phyloP scores from a whole-genome alignment of 2,329 filamentous ascomycete species.

The Colletotrichum cereale region DNA sequence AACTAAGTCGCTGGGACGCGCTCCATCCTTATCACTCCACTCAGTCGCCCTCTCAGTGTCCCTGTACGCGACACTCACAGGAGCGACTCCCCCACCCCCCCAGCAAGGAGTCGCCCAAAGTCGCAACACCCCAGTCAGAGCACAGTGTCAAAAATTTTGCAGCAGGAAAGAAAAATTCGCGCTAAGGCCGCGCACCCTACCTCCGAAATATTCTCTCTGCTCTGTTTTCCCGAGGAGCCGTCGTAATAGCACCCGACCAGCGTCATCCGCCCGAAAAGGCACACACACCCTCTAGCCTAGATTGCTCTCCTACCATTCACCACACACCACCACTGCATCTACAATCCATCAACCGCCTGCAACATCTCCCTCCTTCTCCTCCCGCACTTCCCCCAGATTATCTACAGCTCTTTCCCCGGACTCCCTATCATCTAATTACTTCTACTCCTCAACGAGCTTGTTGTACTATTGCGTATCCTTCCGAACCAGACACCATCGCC shows the following conservation, averaged over 20 bases:
- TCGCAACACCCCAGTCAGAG: constrained; percentile 21
- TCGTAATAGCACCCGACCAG: constrained; percentile 34
- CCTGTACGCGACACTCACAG: constrained; percentile 36
- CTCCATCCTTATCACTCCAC: constrained; percentile 8
- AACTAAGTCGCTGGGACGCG: constrained; percentile 21
- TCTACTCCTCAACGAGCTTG: constrained; percentile 33
- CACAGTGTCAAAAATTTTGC: constrained; percentile 36
- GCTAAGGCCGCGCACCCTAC: constrained; percentile 36
- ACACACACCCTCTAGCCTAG: background rate
- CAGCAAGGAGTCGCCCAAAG: constrained; percentile 18
- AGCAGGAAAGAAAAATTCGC: constrained; percentile 33
- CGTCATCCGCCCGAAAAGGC: constrained; percentile 40
- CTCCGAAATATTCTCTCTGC: constrained; percentile 36
- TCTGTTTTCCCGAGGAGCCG: constrained; percentile 19
- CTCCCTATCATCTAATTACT: constrained; percentile 23
- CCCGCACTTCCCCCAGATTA: constrained; percentile 20
- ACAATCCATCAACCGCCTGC: constrained; percentile 17
- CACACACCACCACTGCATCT: constrained; percentile 27
- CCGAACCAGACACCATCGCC: background rate
- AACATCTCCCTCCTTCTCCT: constrained; percentile 14
- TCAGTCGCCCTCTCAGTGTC: constrained; percentile 8
- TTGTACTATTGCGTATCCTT: background rate
- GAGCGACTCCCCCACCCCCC: constrained; percentile 9
- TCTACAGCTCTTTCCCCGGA: constrained; percentile 22
- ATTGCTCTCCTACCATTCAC: background rate